Percentiles rank a stretch among this genome's conserved stretches.
phyloP scores from a whole-genome alignment of 805 yeast genomes.

The Barnettozyma siamensis region DNA sequence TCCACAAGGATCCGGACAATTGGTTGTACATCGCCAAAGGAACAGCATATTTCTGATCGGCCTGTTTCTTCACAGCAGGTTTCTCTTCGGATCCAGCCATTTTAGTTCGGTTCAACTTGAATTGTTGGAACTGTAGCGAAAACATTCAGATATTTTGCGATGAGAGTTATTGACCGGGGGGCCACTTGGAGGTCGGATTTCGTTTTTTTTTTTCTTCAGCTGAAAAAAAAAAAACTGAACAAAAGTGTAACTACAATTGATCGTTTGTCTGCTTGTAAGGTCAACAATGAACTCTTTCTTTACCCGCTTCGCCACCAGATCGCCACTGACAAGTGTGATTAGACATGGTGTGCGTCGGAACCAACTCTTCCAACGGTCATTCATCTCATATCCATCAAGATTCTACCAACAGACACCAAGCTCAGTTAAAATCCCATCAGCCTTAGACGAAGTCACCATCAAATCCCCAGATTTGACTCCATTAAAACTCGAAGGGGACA shows the following conservation, averaged over 20 bases:
- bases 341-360: background rate
- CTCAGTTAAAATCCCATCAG: conserved; percentile 1
- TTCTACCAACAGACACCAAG: background rate
- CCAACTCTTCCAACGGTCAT: background rate
- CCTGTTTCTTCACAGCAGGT: background rate
- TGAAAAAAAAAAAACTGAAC: background rate
- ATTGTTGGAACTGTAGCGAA: too few species aligned
- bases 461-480: conserved; percentile 42
- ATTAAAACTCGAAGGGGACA: conserved; percentile 57
- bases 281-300: conserved; percentile 1
- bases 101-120: background rate
- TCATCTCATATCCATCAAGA: conserved; percentile 1
- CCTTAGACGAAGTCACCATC: conserved; percentile 4
- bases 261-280: too few species aligned
- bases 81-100: background rate
- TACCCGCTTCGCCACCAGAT: conserved; percentile 5
- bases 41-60: conserved; percentile 10
- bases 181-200: too few species aligned
- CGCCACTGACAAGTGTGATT: background rate
- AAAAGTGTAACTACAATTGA: too few species aligned
- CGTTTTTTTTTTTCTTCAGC: background rate
- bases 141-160: too few species aligned
- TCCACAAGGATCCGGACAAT: conserved; percentile 50
- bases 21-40: conserved; percentile 44
- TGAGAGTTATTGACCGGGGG: too few species aligned